These are phyloP conservation scores for Amaranthus hypochondriacus DNA, from an alignment of 148 eudicot species.

Conservation along the genomic window DNA sequence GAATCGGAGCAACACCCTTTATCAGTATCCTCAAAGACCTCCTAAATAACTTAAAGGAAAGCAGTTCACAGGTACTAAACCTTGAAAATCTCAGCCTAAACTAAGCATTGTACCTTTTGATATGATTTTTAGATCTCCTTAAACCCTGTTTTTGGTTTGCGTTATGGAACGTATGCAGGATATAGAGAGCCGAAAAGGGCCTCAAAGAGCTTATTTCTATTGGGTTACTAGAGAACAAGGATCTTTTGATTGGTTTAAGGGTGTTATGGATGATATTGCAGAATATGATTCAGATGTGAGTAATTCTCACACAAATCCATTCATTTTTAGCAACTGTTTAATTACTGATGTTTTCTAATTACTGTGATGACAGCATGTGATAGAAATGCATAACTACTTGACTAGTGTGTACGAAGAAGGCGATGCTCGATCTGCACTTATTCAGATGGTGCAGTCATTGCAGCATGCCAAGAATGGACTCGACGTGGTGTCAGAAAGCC, in stretches of 20 bases:
- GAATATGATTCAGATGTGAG: conserved; percentile 66
- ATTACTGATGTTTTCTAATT: neutral
- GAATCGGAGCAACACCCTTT: conserved; percentile 97
- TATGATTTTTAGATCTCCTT: neutral
- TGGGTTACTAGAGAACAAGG: conserved; percentile 96
- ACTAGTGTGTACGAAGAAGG: conserved; percentile 98
- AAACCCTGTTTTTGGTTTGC: neutral
- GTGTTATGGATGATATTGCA: conserved; percentile 87
- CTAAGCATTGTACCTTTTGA: neutral
- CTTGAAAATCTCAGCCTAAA: neutral
- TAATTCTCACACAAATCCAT: conserved; percentile 7
- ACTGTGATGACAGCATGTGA: conserved; percentile 48
- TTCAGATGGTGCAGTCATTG: conserved; percentile 83
- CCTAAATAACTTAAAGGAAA: conserved; percentile 45
- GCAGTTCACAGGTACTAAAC: conserved; percentile 15
- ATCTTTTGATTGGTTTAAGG: conserved; percentile 94
- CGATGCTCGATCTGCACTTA: conserved; percentile 96
- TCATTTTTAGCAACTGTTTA: neutral
- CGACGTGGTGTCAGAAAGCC: conserved; percentile 87
- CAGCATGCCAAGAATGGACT: conserved; percentile 97
- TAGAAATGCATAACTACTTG: conserved; percentile 95
- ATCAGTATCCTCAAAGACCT: conserved; percentile 92
- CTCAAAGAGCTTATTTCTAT: conserved; percentile 80
- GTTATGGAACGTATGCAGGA: conserved; percentile 30
- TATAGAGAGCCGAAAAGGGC: conserved; percentile 39